These are phyloP conservation scores for Centella asiatica DNA, from an alignment of 129 eudicot genomes.

Conservation along the genomic window DNA sequence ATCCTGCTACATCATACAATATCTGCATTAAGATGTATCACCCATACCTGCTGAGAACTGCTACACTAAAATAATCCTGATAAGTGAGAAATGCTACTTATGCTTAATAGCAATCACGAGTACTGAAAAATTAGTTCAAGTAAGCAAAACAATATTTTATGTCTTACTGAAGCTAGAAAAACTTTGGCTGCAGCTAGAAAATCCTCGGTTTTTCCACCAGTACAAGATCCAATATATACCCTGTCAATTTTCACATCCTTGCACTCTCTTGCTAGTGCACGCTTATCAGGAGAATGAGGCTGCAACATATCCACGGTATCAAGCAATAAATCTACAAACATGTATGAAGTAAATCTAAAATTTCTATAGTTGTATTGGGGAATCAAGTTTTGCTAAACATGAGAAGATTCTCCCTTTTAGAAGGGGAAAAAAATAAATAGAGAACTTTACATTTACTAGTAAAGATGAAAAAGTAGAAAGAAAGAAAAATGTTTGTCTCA, in stretches of 20 bases:
- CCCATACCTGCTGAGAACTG: not conserved
- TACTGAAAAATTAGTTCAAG: not conserved
- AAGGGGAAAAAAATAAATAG: too few relatives aligned
- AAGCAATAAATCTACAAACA: not conserved
- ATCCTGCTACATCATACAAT: not conserved
- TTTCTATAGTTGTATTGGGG: too few relatives aligned
- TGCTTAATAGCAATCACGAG: not conserved
- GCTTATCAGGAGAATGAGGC: slow-evolving; percentile 99
- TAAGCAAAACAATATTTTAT: not conserved
- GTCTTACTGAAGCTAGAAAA: slow-evolving; percentile 75
- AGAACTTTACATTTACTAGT: too few relatives aligned
- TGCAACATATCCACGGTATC: slow-evolving; percentile 11
- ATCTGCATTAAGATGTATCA: not conserved
- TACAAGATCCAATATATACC: slow-evolving; percentile 97
- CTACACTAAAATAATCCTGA: too few relatives aligned
- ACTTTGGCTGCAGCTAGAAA: slow-evolving; percentile 94
- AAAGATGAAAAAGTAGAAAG: not conserved
- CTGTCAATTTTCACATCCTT: slow-evolving; percentile 94
- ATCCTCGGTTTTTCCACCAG: slow-evolving; percentile 98
- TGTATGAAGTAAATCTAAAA: not conserved
- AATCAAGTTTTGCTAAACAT: too few relatives aligned
- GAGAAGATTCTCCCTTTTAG: not conserved
- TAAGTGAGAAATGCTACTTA: too few relatives aligned
- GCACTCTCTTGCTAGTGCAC: slow-evolving; percentile 94
- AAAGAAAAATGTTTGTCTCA: not conserved